A percentile compares a stretch with the other conserved stretches of the same genome.
phyloP scores from a whole-genome alignment of 306 rosid genomes.

The Trifolium subterraneum region DNA sequence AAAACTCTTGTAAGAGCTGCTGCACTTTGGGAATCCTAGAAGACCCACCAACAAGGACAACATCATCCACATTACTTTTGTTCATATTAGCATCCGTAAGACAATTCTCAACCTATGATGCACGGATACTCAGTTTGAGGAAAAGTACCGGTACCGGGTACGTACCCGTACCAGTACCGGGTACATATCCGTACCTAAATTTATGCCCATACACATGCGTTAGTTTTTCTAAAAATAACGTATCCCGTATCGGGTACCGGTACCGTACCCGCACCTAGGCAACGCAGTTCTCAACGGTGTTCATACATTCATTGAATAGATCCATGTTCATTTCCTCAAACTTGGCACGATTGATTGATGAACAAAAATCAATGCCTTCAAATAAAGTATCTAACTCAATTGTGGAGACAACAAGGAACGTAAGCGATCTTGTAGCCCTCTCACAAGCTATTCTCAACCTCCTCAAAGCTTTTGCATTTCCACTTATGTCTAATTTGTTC shows the following conservation, averaged over 20 bases:
- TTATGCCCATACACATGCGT: no score
- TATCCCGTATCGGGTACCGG: no score
- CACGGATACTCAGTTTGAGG: no score
- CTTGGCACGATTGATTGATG: neutral
- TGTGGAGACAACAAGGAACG: neutral
- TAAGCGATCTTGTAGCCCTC: conserved; percentile 25
- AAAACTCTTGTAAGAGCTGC: neutral
- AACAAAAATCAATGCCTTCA: neutral
- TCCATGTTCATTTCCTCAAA: conserved; percentile 9
- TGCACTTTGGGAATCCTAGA: conserved; percentile 33
- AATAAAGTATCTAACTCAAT: conserved; percentile 21
- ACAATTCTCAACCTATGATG: neutral
- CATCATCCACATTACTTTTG: neutral
- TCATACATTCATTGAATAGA: neutral
- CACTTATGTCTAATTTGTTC: neutral
- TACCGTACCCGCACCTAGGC: no score
- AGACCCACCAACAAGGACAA: conserved; percentile 29
- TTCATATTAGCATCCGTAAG: neutral
- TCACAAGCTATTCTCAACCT: neutral
- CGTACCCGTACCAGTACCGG: no score
- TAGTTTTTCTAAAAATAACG: no score
- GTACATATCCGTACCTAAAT: no score
- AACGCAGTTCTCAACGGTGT: no score
- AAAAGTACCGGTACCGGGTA: no score
- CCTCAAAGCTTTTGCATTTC: neutral